These are phyloP conservation scores for Capronia americana DNA, from an alignment of 2,329 filamentous ascomycete species.

Conservation along the genomic window DNA sequence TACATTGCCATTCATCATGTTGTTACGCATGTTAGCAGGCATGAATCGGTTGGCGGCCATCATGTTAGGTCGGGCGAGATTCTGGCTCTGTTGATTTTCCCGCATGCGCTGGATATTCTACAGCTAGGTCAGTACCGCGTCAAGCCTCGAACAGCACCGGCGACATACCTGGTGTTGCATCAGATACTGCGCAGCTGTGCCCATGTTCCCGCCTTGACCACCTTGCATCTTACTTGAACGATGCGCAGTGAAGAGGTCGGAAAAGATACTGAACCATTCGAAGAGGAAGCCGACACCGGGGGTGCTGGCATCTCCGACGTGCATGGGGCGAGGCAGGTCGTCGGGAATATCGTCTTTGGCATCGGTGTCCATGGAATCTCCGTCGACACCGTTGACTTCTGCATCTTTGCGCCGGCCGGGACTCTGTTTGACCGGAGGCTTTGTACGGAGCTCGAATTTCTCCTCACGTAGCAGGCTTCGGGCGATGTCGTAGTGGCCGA, in stretches of 20 bases:
- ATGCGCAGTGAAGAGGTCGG: slow-evolving; percentile 90
- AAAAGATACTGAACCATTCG: slow-evolving; percentile 97
- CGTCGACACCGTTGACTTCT: slow-evolving; percentile 74
- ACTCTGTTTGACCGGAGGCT: slow-evolving; percentile 67
- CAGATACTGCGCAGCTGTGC: slow-evolving; percentile 73
- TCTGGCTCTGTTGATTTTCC: slow-evolving; percentile 77
- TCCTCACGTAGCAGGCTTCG: slow-evolving; percentile 73
- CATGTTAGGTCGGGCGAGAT: slow-evolving; percentile 69
- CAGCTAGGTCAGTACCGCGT: slow-evolving; percentile 25
- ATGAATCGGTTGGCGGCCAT: slow-evolving; percentile 66
- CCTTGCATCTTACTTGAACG: slow-evolving; percentile 68
- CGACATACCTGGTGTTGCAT: slow-evolving; percentile 77
- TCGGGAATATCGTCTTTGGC: slow-evolving; percentile 78
- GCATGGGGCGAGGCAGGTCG: slow-evolving; percentile 70
- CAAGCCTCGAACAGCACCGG: slow-evolving; percentile 23
- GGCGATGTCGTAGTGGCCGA: slow-evolving; percentile 83
- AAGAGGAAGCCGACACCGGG: slow-evolving; percentile 74
- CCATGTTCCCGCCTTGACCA: slow-evolving; percentile 31
- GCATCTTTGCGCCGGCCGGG: slow-evolving; percentile 71
- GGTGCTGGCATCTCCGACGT: slow-evolving; percentile 68
- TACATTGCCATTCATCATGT: slow-evolving; percentile 37
- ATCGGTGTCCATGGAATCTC: slow-evolving; percentile 82
- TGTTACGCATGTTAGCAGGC: slow-evolving; percentile 51
- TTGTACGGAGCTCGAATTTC: slow-evolving; percentile 63
- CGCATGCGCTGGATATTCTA: slow-evolving; percentile 58